Evolutionary conservation across 2,329 filamentous ascomycete genomes (phyloP), one percentile per base, ranked within the genome.

Genomic region (Sphaerulina musiva): DNA sequence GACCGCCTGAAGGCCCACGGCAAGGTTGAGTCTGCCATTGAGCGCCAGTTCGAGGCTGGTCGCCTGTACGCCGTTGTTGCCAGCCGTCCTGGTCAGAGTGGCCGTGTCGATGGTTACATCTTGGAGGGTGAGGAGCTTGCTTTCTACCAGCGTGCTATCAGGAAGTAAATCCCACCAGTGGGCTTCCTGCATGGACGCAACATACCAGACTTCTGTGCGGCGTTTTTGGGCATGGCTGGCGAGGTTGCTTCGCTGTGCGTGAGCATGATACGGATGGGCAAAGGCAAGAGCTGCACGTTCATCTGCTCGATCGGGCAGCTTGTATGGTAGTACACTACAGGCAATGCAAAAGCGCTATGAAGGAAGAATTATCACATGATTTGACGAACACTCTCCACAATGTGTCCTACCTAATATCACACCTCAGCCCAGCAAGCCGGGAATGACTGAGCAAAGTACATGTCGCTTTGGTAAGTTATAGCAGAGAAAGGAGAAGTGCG

Each of bases 31-130:
- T 63, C 78, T 66, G 83, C 89, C 65, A 76, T 98, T 64, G 93
- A 98, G 89, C 91, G 88, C 81, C 93, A 98, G 81, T 98, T 98
- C 80, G 93, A 97, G 86, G 92, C 93, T 68, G 91, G 92, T 84
- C 92, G 95, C 78, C 80, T 98, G 69, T 96, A 86, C 78, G 93
- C 93, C 70, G 87, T 96, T 68, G 80, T 98, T 70, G 83, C 92
- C 69, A 93, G 87, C 76, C 84, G 93, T 72, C 93, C 93, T 66
- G 93, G 93, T 70, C 93, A 98, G 87, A 93, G 88, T 75, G 93
- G 93, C 71, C 90, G 93, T 78, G 84, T 83, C 71, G 93, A 98
- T 76, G 93, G 93, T 66, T 98, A 98, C 82, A 86, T 98, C 76
- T 83, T 98, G 66, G 93, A 98, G 86, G 93, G 93, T 72, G 93